Evolutionary conservation across 306 rosid genomes (phyloP).

Genomic region (Prunus fruticosa): DNA sequence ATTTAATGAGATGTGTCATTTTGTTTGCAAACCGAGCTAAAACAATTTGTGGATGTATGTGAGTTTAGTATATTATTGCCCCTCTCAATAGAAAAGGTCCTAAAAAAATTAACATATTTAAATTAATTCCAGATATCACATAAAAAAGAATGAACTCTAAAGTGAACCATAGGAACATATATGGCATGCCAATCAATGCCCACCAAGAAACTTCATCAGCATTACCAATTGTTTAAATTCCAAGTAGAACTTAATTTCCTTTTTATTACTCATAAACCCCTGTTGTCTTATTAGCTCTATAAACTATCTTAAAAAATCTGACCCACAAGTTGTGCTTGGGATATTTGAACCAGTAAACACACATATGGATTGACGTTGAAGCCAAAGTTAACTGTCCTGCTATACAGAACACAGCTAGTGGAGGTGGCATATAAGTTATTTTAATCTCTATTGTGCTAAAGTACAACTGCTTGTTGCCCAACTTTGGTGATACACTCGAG

Average conservation of each 20-base stretch:
- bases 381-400: slow-evolving; percentile 44
- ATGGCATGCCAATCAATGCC: neutral
- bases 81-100: too few species aligned
- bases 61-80: too few species aligned
- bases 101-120: too few species aligned
- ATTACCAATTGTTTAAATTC: neutral
- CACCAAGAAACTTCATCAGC: neutral
- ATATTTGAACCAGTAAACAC: neutral
- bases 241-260: neutral
- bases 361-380: slow-evolving; percentile 43
- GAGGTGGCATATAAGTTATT: slow-evolving; percentile 10
- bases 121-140: too few species aligned
- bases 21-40: too few species aligned
- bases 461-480: slow-evolving; percentile 45
- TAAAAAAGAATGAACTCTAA: too few species aligned
- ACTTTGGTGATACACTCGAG: slow-evolving; percentile 64
- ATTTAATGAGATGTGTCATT: too few species aligned
- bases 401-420: slow-evolving; percentile 19
- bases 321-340: neutral
- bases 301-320: too few species aligned
- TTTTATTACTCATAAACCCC: neutral
- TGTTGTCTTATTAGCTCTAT: too few species aligned
- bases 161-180: too few species aligned
- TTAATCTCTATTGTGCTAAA: slow-evolving; percentile 31
- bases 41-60: too few species aligned